phyloP scores from a whole-genome alignment of 805 yeast genomes.

The Candida oleophila region DNA sequence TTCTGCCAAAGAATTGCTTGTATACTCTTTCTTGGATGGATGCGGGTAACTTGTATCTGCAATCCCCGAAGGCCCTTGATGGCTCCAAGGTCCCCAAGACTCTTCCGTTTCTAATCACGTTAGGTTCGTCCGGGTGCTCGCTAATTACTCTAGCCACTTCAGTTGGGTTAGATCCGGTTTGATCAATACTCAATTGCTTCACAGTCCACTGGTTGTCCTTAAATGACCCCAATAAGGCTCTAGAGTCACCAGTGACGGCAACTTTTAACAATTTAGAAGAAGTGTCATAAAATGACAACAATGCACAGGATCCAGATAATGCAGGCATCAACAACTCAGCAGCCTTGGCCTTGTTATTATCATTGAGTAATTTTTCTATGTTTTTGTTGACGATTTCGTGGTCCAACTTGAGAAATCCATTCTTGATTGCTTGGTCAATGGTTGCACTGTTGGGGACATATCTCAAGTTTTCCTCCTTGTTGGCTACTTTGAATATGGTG shows the following conservation, averaged over 20 bases:
- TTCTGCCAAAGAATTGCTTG: conserved; percentile 77
- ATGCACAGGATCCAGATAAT: conserved; percentile 90
- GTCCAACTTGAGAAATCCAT: conserved; percentile 81
- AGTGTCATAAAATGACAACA: conserved; percentile 84
- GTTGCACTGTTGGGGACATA: conserved; percentile 64
- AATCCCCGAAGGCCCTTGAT: conserved; percentile 95
- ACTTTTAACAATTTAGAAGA: conserved; percentile 69
- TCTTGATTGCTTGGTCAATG: conserved; percentile 76
- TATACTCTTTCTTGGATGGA: conserved; percentile 73
- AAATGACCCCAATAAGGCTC: conserved; percentile 82
- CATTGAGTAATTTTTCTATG: conserved; percentile 64
- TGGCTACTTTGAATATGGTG: conserved; percentile 55
- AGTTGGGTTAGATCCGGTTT: conserved; percentile 86
- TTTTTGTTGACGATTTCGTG: conserved; percentile 80
- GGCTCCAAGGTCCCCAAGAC: conserved; percentile 94
- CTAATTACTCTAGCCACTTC: conserved; percentile 80
- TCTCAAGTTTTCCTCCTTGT: conserved; percentile 47
- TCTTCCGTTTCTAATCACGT: conserved; percentile 81
- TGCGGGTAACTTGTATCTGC: conserved; percentile 82
- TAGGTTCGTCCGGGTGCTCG: conserved; percentile 91
- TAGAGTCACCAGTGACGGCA: conserved; percentile 95
- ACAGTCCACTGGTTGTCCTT: conserved; percentile 82
- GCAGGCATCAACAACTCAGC: conserved; percentile 87
- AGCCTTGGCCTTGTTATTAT: conserved; percentile 66
- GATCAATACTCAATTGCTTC: conserved; percentile 81